phyloP scores from a whole-genome alignment of 2,329 filamentous ascomycete species.

The Salinomyces thailandicus region DNA sequence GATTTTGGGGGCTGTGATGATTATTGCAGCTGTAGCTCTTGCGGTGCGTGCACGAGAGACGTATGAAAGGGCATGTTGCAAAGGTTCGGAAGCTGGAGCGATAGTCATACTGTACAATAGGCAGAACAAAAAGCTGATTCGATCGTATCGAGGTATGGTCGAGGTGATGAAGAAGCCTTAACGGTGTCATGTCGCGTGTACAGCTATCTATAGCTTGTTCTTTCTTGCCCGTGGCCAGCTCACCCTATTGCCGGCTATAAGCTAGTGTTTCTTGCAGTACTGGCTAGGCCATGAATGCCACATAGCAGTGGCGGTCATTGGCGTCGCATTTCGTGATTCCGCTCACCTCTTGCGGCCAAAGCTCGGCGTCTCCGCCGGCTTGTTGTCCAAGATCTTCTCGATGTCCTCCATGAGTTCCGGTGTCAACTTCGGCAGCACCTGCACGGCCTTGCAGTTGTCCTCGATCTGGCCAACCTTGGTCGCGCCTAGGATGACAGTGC shows the following conservation, averaged over 20 bases:
- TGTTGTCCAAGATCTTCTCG: constrained; percentile 33
- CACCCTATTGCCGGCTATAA: not conserved
- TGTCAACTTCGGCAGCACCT: constrained; percentile 31
- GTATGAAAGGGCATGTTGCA: too few species aligned
- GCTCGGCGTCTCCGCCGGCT: constrained; percentile 23
- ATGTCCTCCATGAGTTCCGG: constrained; percentile 34
- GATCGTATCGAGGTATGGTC: too few species aligned
- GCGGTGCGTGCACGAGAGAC: not conserved
- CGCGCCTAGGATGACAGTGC: constrained; percentile 46
- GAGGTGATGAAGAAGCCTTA: too few species aligned
- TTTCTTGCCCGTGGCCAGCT: not conserved
- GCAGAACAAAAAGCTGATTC: too few species aligned
- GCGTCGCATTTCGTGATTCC: too few species aligned
- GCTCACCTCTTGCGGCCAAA: constrained; percentile 29
- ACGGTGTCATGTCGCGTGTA: not conserved
- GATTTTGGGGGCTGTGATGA: not conserved
- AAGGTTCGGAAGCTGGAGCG: too few species aligned
- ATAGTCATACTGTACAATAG: too few species aligned
- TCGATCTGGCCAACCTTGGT: constrained; percentile 39
- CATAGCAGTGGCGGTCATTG: too few species aligned
- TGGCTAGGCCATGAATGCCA: too few species aligned
- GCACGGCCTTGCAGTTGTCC: constrained; percentile 39
- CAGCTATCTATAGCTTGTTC: constrained; percentile 4
- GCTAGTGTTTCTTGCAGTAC: not conserved
- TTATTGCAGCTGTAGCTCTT: not conserved